These are phyloP conservation scores for Apiotrichum domesticum DNA, from an alignment of 1,284 basidiomycete genomes.

Conservation along the genomic window DNA sequence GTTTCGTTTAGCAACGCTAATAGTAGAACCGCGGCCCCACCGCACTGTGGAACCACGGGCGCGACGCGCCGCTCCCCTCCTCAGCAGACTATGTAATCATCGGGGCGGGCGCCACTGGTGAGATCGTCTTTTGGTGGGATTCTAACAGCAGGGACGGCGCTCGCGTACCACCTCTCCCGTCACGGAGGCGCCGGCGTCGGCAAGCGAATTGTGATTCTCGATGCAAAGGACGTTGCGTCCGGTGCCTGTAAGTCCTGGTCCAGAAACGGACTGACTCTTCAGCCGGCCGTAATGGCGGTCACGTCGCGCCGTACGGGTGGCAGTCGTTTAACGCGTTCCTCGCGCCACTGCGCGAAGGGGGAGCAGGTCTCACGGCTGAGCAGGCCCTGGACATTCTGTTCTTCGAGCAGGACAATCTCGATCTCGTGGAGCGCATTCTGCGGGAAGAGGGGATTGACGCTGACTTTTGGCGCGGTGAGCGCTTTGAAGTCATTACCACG, in stretches of 20 bases:
- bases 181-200: conserved; percentile 17
- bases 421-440: conserved; percentile 58
- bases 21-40: conserved; percentile 19
- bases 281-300: conserved; percentile 43
- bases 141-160: conserved; percentile 12
- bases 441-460: conserved; percentile 24
- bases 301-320: conserved; percentile 31
- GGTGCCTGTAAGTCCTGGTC: conserved; percentile 29
- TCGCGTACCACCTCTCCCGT: conserved; percentile 32
- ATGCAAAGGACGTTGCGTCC: conserved; percentile 36
- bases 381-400: conserved; percentile 52
- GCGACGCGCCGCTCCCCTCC: conserved; percentile 13
- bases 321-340: conserved; percentile 15
- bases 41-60: conserved; percentile 24
- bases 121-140: neutral
- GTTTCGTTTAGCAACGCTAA: no score
- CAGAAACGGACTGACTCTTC: neutral
- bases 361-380: conserved; percentile 42
- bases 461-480: conserved; percentile 22
- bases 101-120: conserved; percentile 24
- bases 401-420: conserved; percentile 59
- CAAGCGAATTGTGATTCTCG: conserved; percentile 26
- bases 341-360: conserved; percentile 26
- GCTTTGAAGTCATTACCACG: conserved; percentile 18
- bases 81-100: conserved; percentile 24